phyloP scores from a whole-genome alignment of 2,329 filamentous ascomycete species.

The Huntiella moniliformis region DNA sequence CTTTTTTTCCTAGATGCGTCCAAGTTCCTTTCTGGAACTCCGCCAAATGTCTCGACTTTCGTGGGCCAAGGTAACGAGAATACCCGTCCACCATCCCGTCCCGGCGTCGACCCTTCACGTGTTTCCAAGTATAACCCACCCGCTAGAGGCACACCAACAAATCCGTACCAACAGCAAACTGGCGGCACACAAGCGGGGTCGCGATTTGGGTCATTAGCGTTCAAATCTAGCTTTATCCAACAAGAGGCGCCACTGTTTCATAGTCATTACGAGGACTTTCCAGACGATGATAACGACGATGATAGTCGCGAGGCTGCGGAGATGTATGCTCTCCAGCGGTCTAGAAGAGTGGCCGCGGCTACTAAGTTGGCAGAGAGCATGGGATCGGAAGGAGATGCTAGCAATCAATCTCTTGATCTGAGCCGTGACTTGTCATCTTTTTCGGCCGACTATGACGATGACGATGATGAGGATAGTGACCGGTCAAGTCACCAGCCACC shows the following conservation, averaged over 20 bases:
- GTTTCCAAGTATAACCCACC: slow-evolving; percentile 12
- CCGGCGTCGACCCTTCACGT: slow-evolving; percentile 15
- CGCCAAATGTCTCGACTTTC: slow-evolving; percentile 66
- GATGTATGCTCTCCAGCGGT: slow-evolving; percentile 77
- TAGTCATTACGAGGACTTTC: slow-evolving; percentile 74
- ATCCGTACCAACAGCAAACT: slow-evolving; percentile 68
- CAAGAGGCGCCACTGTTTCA: slow-evolving; percentile 88
- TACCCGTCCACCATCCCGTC: slow-evolving; percentile 25
- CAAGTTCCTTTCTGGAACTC: slow-evolving; percentile 87
- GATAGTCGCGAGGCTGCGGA: slow-evolving; percentile 89
- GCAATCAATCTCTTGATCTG: slow-evolving; percentile 34
- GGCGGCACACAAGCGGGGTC: slow-evolving; percentile 29
- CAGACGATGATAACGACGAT: slow-evolving; percentile 82
- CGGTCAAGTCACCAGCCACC: slow-evolving; percentile 11
- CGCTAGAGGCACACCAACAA: slow-evolving; percentile 30
- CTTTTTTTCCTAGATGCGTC: slow-evolving; percentile 55
- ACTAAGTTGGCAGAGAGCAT: slow-evolving; percentile 71
- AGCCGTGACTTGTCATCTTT: slow-evolving; percentile 22
- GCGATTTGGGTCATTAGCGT: slow-evolving; percentile 52
- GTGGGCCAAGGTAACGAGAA: slow-evolving; percentile 40
- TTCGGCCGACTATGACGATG: slow-evolving; percentile 14
- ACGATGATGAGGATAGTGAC: slow-evolving; percentile 14
- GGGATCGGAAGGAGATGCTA: slow-evolving; percentile 58
- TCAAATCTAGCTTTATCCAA: slow-evolving; percentile 55
- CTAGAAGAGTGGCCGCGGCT: slow-evolving; percentile 69